A percentile compares a stretch with the other conserved stretches of the same genome.
Evolutionary conservation across 2,329 filamentous ascomycete genomes (phyloP).

Genomic region (Colletotrichum tamarilloi): DNA sequence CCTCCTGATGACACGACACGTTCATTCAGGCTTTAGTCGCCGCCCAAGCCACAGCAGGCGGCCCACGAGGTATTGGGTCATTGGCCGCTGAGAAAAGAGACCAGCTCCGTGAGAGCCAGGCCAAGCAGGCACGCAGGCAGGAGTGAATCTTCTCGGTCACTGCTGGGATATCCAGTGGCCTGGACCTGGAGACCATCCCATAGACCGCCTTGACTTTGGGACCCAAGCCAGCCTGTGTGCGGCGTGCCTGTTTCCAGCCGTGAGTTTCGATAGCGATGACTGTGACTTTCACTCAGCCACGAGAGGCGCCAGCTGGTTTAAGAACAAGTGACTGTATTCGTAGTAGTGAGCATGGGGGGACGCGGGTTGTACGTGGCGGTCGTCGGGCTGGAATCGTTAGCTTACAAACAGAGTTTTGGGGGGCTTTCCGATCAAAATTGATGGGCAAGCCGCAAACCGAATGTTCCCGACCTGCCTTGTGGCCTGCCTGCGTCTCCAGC

Average conservation of each 20-base stretch:
- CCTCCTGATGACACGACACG: not conserved
- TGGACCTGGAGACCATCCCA: slow-evolving; percentile 1
- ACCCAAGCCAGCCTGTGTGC: not conserved
- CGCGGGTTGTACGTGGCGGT: not conserved
- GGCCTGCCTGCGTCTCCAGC: not conserved
- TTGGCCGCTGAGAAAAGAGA: not conserved
- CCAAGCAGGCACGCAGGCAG: not conserved
- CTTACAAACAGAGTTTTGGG: not conserved
- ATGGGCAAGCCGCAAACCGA: slow-evolving; percentile 14
- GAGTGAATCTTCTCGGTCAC: slow-evolving; percentile 9
- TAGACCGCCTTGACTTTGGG: slow-evolving; percentile 2
- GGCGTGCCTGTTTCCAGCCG: not conserved
- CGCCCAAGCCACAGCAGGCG: slow-evolving; percentile 20
- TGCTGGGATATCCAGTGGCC: slow-evolving; percentile 14
- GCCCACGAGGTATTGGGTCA: not conserved
- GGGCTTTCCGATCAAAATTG: not conserved
- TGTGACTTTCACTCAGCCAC: not conserved
- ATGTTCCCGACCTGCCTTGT: not conserved
- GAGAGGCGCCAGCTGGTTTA: not conserved
- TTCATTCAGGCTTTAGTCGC: slow-evolving; percentile 11
- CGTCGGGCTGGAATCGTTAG: not conserved
- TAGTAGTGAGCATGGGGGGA: not conserved
- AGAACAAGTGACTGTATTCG: not conserved
- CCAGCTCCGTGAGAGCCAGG: not conserved
- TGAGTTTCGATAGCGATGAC: not conserved